Evolutionary conservation across 2,329 filamentous ascomycete genomes (phyloP), one percentile per base, ranked within the genome.

Genomic region (Microdochium trichocladiopsis): DNA sequence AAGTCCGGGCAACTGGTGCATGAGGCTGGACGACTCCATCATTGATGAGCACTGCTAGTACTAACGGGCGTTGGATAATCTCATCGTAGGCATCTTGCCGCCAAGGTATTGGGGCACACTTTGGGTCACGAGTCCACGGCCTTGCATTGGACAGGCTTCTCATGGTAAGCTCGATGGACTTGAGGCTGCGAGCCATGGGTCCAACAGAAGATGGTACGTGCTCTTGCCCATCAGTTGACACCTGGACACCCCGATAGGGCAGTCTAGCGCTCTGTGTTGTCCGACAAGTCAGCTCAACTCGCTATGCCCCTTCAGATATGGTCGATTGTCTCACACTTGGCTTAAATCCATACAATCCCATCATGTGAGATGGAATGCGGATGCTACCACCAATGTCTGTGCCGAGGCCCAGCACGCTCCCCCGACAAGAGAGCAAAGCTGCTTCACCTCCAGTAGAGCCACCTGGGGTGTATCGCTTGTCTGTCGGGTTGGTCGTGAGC

Each of bases 201-300:
- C 83, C 82, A n/a, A 84, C 67, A 0, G 80, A 73, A 0, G 82
- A 86, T 1, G 82, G 82, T 0, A 86, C 77, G 62, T 86, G 81
- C 52, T 84, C 79, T 58, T 86, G 82, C 2, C 83, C 81, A 41
- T 84, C 80, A 0, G 78, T 84, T 0, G 81, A 83, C 0, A 85
- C 82, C 0, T 79, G 72, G 0, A 82, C 78, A 0, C 80, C 81
- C 12, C 72, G 61, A 50, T 85, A 86, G 0, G 83, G 80, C 1
- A 84, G 61, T 5, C 82, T 73, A 2, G 72, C 70, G 56, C 77
- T 83, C 79, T 83, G 28, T 0, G 4, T 53, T 22, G 18, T 31
- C 50, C 11, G 25, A n/a, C 36, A 25, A 28, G 16, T 43, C n/a
- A 51, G 28, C 9, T 41, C 36, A 18, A 18, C 11, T 45, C 9